Base-by-base conservation (phyloP, 306 rosid species). In the Hippophae gyantsensis region DNA sequence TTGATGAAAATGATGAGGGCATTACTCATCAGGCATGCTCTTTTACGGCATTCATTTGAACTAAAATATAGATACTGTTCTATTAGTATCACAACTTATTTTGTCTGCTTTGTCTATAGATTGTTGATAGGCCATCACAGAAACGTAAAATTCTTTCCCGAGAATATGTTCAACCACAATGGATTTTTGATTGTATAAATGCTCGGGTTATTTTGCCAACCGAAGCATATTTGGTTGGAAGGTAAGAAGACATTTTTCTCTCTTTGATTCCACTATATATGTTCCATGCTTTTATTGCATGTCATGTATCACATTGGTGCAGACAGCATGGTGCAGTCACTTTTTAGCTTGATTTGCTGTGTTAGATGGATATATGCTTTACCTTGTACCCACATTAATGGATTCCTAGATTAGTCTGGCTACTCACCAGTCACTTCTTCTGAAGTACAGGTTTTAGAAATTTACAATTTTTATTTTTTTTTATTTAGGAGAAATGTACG, bases 161-260 rank as follows among this genome's bases (percentile, higher is more conserved):
- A 67, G 89, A 83, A 56, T 92, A 92, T 69, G 85, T 86, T 69
- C 99, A 92, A 78, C 99, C 99, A 25, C 99, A 92, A 58, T 92
- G 99, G 99, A 63, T 92, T 49, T 92, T 54, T 80, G 99, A 88
- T 61, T 85, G 80, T 75, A 75, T 88, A 57, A 92, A 92, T 76
- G 94, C 93, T 7, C 76, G 79, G 6, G 75, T 85, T 27, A 75
- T 92, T 77, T 77, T 92, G 68, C 96, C 99, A 11, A 76, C 84
- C 10, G 86, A 64, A 13, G 86, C 27, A 54, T 92, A 92, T 77
- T 40, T 78, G 81, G 96, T 74, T 2, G 99, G 96, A 77, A 89
- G 89, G 99, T 92, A 85, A 73, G 38, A 32, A 32, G 38, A 32
- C 38, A 32, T 32, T 32, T 32, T 32, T 32, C 38, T 32, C 38